Evolutionary conservation across 129 eudicot genomes (phyloP), one percentile per base, ranked within the genome.

Genomic region (Rutidosis leptorrhynchoides): DNA sequence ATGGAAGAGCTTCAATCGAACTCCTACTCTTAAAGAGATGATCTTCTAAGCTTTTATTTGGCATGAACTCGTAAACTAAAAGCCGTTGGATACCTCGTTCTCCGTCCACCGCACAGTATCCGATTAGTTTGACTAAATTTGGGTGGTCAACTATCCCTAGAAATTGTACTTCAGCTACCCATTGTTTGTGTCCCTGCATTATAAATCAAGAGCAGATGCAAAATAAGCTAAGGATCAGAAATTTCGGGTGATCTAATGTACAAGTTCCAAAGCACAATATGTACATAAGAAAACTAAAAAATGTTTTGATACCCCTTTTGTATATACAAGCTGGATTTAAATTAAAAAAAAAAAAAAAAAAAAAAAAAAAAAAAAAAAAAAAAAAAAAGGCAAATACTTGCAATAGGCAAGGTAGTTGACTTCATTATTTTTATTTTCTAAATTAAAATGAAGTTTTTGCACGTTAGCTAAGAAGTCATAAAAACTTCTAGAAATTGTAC

Each of bases 141-240:
- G 90, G 91, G 59, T 92, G 98, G 67, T 92, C 95, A 66, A 92
- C 94, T 30, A 92, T 89, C 19, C 89, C 90, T 1, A 92, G 90
- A 77, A 85, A 88, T 32, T 88, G 96, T 78, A 92, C 95, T 66
- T 92, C 98, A 30, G 96, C 84, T 53, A 83, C 77, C 97, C 97
- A 91, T 78, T 91, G 88, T 63, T 87, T 91, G 77, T 91, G 97
- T 32, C 96, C 97, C 97, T 91, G 64, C 68, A 70, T 69, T 45
- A 42, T 46, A 25, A 56, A 60, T 58, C 64, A 68, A 56, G 67
- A 77, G 71, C 21, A 2, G 9, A 32, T 24, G 26, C 16, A 23
- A 29, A 40, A 58, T 25, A 58, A 33, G 45, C 42, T 20, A 58
- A n/a, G 25, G 7, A 7, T 58, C 54, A 63, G 58, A 54, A 52